Base-by-base conservation (phyloP, 768 basidiomycete genomes). In the Astraeus odoratus region DNA sequence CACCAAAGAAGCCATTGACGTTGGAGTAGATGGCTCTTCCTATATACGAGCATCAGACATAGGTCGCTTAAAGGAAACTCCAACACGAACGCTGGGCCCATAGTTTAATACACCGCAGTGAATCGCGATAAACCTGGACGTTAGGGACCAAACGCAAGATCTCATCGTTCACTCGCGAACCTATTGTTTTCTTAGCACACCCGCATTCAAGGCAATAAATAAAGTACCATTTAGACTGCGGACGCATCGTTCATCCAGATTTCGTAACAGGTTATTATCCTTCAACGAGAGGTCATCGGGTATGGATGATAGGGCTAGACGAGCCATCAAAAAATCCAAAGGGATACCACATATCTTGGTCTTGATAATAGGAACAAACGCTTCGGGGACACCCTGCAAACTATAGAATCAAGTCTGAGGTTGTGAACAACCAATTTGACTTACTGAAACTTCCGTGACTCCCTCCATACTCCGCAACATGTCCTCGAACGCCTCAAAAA, bases 21-120 rank as follows among this genome's bases (percentile, higher is more conserved):
- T 99, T 99, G 1, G 93, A 95, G 66, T 97, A 97, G 49, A 99
- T 95, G 20, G 94, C 96, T 67, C 93, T 77, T 55, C 83, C 94
- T 97, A 57, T 34, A 22, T 24, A 35, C 4, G 29, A 29, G 33
- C 34, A 29, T 49, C 27, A 58, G 48, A 44, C 30, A 48, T 22
- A 23, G 35, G 43, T 43, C 15, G 7, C 10, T 25, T 5, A 19
- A 8, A 29, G 13, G 16, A 38, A 27, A 13, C 37, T 41, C 42
- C n/a, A 23, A 18, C 8, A 73, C 88, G 46, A 57, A 95, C 95
- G 73, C 68, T 92, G 86, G 8, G 96, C 96, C 96, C 96, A 99
- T 23, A 98, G 71, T 65, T 97, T 95, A 63, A 99, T 97, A 61
- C 93, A 93, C 52, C 96, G 79, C 50, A 99, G 66, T 9, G 96